Base-by-base conservation (phyloP, 139 green algal species). In the Chlamydomonas eustigma region DNA sequence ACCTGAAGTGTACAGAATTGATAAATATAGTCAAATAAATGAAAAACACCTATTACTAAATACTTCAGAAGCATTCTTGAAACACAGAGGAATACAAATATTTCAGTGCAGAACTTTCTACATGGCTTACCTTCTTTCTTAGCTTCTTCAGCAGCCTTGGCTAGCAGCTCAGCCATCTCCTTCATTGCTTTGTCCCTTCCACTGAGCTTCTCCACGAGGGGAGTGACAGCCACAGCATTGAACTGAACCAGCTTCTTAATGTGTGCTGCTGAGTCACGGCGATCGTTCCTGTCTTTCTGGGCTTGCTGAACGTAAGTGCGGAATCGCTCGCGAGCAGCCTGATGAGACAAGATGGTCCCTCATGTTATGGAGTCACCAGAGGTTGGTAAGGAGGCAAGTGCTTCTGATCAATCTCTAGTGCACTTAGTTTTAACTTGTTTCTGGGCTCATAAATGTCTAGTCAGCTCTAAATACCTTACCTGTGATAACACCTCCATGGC, bases 161-260 rank as follows among this genome's bases (percentile, higher is more conserved):
- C 64, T 65, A 88, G 66, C 50, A 92, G 64, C 50, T 90, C 84
- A 1, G 51, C 63, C 52, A 22, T 68, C 52, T 31, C 52, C 4
- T 22, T 35, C 81, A 87, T 87, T 22, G 82, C 85, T 5, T 73
- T 83, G 2, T 88, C 88, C 51, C 77, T 25, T 22, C 74, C 79
- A 37, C 73, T 80, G n/a, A 80, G 30, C 74, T 66, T 85, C 50
- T 96, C 88, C 39, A 98, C 80, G 67, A 98, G 76, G 1, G 93
- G 90, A 0, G 90, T 88, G 2, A 98, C 90, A 3, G 64, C 90
- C 28, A 96, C 82, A 78, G 91, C 90, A 77, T 91, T 96, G 90
- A 97, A 98, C 78, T 95, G 94, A 50, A 98, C 87, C 80, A 98
- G 87, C 83, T 93, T 92, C 86, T 96, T 96, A 4, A 98, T 86